These are phyloP conservation scores for Agarophyton chilense DNA, from an alignment of 23 red algal genomes.

Conservation along the genomic window DNA sequence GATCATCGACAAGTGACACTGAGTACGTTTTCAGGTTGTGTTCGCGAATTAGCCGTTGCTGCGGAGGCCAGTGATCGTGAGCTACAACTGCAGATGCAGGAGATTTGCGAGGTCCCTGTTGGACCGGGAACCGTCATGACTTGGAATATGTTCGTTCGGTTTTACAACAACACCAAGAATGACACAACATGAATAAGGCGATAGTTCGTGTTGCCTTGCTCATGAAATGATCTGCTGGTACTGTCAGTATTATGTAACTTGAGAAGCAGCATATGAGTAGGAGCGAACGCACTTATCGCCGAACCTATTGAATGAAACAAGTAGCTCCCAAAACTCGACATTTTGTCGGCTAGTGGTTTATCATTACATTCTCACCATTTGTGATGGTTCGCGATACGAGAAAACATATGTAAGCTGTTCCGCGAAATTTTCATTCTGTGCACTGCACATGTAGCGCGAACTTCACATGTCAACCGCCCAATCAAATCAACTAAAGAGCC, in stretches of 20 bases:
- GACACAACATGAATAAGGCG: conserved; percentile 10
- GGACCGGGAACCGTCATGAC: background rate
- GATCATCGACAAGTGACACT: conserved; percentile 3
- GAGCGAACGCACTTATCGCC: no score
- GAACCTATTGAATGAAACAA: no score
- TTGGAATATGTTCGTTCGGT: conserved; percentile 48
- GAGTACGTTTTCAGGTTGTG: background rate
- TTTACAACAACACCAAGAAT: conserved; percentile 27
- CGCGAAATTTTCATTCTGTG: no score
- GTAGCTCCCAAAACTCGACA: no score
- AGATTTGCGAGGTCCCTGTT: conserved; percentile 27
- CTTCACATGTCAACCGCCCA: no score
- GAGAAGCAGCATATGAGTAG: no score
- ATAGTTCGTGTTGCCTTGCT: background rate
- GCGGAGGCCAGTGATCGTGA: conserved; percentile 48
- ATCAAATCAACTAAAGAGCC: no score
- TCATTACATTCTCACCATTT: no score
- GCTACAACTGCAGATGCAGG: conserved; percentile 25
- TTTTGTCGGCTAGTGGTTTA: background rate
- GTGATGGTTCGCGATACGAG: background rate
- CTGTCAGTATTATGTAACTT: no score
- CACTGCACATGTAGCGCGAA: no score
- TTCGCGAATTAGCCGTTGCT: conserved; percentile 31
- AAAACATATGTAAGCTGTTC: background rate
- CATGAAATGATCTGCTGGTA: no score